Base-by-base conservation (phyloP, 805 yeast species). In the Kazachstania kunashirensis region DNA sequence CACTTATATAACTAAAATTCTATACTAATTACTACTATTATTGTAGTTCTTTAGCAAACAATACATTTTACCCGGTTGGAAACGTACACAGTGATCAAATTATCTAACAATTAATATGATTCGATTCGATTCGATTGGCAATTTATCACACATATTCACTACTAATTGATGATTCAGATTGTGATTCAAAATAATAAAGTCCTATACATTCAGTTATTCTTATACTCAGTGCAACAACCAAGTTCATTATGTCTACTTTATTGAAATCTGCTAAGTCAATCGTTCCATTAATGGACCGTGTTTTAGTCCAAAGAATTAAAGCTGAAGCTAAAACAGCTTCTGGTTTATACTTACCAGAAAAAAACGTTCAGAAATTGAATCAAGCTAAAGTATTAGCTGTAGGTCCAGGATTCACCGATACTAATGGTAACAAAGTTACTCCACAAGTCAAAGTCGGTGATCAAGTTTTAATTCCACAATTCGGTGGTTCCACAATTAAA, bases 221-320 rank as follows among this genome's bases (percentile, higher is more conserved):
- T n/a, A n/a, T n/a, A n/a, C n/a, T n/a, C n/a, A n/a, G n/a, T n/a
- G n/a, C n/a, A n/a, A n/a, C n/a, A n/a, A n/a, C n/a, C n/a, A n/a
- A n/a, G n/a, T n/a, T n/a, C n/a, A 35, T 3, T 6, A 57, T 58
- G 76, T 64, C 75, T 42, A 71, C 86, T 34, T 59, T 82, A 47
- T 66, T 82, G 59, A 85, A 84, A 64, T 77, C 84, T 48, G 92
- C 84, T 53, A 81, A 85, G 67, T 74, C 85, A 41, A 80, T 92
- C 59, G 79, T 80, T 49, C 98, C 98, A 46, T 77, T 94, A 51
- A 72, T 92, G 51, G 97, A 92, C 78, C 82, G 98, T 68, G 89
- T 92, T 43, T 76, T 92, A 46, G 96, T 92, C 45, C 96, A 88
- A 70, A 83, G 96, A 65, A 66, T 81, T 58, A 86, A 85, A 72